Evolutionary conservation across 2,329 filamentous ascomycete genomes (phyloP).

Genomic region (Tolypocladium ophioglossoides): DNA sequence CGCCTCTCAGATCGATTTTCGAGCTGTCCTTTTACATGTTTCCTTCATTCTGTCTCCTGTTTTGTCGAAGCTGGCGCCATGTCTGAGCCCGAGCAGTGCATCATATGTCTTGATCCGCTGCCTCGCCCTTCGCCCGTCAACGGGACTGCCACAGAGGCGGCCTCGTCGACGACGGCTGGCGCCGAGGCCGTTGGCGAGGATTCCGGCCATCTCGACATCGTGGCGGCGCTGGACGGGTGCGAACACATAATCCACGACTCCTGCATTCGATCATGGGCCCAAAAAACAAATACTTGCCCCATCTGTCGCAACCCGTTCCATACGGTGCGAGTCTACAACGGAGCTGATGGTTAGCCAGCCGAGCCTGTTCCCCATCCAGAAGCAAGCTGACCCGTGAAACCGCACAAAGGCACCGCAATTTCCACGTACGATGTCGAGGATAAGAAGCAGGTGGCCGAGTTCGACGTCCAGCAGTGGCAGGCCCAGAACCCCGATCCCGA

Average conservation of each 20-base stretch:
- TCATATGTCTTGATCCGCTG: conserved; percentile 57
- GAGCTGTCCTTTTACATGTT: conserved; percentile 33
- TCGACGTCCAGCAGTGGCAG: conserved; percentile 65
- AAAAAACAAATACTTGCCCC: conserved; percentile 94
- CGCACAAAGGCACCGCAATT: conserved; percentile 37
- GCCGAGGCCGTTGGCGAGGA: conserved; percentile 13
- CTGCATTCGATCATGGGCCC: conserved; percentile 88
- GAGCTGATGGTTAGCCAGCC: conserved; percentile 53
- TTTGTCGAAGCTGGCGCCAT: conserved; percentile 31
- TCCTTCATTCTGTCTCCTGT: conserved; percentile 25
- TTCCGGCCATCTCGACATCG: conserved; percentile 28
- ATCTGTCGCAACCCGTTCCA: conserved; percentile 93
- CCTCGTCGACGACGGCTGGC: conserved; percentile 4
- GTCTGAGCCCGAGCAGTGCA: conserved; percentile 54
- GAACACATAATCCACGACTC: conserved; percentile 88
- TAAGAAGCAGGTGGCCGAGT: conserved; percentile 81
- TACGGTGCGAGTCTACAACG: conserved; percentile 72
- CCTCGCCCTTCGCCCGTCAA: conserved; percentile 22
- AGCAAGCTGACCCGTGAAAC: not conserved
- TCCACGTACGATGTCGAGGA: conserved; percentile 60
- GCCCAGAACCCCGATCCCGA: conserved; percentile 60
- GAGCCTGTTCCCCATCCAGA: not conserved
- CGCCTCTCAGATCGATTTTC: not conserved
- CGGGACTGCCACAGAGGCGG: conserved; percentile 8
- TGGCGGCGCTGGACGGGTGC: conserved; percentile 61